Evolutionary conservation across 1,284 basidiomycete genomes (phyloP).

Genomic region (Salmacisia buchloeana): DNA sequence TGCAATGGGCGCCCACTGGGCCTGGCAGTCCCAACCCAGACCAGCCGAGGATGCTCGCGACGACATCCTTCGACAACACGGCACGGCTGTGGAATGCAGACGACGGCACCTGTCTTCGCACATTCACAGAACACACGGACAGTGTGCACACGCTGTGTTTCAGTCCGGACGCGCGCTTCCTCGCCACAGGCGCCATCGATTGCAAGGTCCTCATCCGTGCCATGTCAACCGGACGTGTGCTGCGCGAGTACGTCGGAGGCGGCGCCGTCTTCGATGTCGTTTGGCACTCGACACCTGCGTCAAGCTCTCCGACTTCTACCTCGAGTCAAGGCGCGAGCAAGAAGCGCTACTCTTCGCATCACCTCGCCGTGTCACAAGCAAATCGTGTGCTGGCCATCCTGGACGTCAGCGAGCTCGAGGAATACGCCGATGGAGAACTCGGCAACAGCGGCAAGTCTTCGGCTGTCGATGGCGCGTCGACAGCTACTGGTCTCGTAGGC

Average conservation of each 20-base stretch:
- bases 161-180: slow-evolving; percentile 40
- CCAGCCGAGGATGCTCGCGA: slow-evolving; percentile 46
- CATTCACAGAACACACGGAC: slow-evolving; percentile 42
- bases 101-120: slow-evolving; percentile 40
- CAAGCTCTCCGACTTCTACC: background rate
- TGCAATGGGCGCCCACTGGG: slow-evolving; percentile 44
- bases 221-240: slow-evolving; percentile 19
- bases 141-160: slow-evolving; percentile 44
- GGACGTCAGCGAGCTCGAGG: slow-evolving; percentile 25
- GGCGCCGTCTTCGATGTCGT: slow-evolving; percentile 24
- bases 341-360: slow-evolving; percentile 22
- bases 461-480: no score
- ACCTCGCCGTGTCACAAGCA: slow-evolving; percentile 42
- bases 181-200: slow-evolving; percentile 48
- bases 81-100: slow-evolving; percentile 48
- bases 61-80: slow-evolving; percentile 46
- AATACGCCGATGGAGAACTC: no score
- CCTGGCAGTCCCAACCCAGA: slow-evolving; percentile 32
- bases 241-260: slow-evolving; percentile 16
- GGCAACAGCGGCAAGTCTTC: no score
- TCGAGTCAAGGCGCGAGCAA: slow-evolving; percentile 9
- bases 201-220: slow-evolving; percentile 36
- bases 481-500: no score
- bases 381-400: slow-evolving; percentile 40
- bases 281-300: slow-evolving; percentile 16